phyloP scores from a whole-genome alignment of 169 alveolate species.

The Plasmodium cynomolgi region DNA sequence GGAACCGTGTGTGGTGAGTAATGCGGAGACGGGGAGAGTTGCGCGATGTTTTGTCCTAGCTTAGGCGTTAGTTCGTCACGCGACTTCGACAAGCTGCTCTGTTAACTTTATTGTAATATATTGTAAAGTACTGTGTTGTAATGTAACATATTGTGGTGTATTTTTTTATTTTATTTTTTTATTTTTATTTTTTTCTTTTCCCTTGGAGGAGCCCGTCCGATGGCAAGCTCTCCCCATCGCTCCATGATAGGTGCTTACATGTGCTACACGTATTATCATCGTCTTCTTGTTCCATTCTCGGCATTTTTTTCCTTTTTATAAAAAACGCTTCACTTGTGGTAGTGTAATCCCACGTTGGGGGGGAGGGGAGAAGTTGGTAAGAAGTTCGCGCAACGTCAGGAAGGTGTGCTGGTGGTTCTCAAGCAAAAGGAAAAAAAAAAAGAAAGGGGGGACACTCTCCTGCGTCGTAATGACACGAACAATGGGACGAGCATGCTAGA shows the following conservation, averaged over 20 bases:
- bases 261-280: conserved; percentile 14
- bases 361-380: not conserved
- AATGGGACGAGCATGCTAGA: not conserved
- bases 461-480: not conserved
- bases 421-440: not conserved
- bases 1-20: not conserved
- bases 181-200: not conserved
- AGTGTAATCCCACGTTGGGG: not conserved
- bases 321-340: not conserved
- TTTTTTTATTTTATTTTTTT: too few species aligned
- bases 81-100: not conserved
- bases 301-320: conserved; percentile 22
- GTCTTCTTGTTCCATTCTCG: not conserved
- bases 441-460: not conserved
- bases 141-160: too few species aligned
- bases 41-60: not conserved
- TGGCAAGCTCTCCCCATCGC: not conserved
- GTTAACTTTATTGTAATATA: not conserved
- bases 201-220: not conserved
- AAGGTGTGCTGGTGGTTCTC: not conserved
- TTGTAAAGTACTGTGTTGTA: not conserved
- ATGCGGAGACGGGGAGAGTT: not conserved
- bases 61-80: not conserved
- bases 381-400: not conserved
- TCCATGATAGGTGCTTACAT: conserved; percentile 2